phyloP scores from a whole-genome alignment of 805 yeast genomes.

The Ogataea pini region DNA sequence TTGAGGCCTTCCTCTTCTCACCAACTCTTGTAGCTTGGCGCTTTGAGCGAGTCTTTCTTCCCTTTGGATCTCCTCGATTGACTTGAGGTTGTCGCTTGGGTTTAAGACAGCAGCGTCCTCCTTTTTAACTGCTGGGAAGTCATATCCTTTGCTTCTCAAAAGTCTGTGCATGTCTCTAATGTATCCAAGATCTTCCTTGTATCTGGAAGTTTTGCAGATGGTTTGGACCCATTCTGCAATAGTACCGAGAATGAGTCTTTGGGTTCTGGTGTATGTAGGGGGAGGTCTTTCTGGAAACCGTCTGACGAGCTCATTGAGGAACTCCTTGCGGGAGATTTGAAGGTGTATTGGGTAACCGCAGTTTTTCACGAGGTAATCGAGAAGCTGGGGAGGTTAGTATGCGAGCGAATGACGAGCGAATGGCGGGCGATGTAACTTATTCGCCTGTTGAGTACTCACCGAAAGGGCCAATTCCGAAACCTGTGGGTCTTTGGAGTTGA shows the following conservation, averaged over 20 bases:
- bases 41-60: conserved; percentile 92
- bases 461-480: conserved; percentile 76
- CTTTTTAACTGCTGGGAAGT: conserved; percentile 85
- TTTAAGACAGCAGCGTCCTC: conserved; percentile 93
- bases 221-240: conserved; percentile 98
- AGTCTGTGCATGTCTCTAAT: conserved; percentile 95
- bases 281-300: conserved; percentile 96
- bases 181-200: conserved; percentile 88
- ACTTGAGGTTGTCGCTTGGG: conserved; percentile 83
- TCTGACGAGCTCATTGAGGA: conserved; percentile 88
- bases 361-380: conserved; percentile 92
- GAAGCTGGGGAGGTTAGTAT: conserved; percentile 30
- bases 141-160: conserved; percentile 84
- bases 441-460: conserved; percentile 16
- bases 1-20: conserved; percentile 92
- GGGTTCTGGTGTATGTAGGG: conserved; percentile 75
- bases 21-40: conserved; percentile 93
- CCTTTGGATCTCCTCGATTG: conserved; percentile 85
- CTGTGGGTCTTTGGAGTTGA: conserved; percentile 82
- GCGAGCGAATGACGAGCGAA: not conserved
- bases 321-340: conserved; percentile 93
- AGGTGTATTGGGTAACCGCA: conserved; percentile 97
- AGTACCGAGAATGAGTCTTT: conserved; percentile 80
- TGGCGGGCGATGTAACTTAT: no score
- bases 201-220: conserved; percentile 82